Conservation (phyloP, 306 rosid genomes). For the Ceratonia siliqua region DNA sequence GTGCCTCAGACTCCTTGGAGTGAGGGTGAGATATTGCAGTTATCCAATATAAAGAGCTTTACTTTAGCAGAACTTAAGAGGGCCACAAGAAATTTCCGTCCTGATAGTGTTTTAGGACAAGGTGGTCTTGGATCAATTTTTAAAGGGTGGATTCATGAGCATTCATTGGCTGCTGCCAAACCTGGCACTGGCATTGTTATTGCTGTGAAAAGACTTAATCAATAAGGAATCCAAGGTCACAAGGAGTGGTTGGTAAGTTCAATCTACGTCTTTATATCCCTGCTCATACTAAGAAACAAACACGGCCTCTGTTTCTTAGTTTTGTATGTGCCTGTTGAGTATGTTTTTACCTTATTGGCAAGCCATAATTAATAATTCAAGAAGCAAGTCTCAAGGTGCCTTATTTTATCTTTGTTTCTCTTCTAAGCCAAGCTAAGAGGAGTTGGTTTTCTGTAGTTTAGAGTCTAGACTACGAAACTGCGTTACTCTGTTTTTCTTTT, state of each 20-base stretch:
- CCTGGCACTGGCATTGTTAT: slow-evolving; percentile 65
- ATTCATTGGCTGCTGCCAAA: slow-evolving; percentile 50
- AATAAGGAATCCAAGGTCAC: slow-evolving; percentile 59
- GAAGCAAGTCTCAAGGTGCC: background rate
- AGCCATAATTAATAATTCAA: slow-evolving; percentile 6
- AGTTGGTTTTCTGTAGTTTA: background rate
- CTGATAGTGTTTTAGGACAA: slow-evolving; percentile 64
- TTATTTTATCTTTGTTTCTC: background rate
- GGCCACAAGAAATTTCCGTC: slow-evolving; percentile 79
- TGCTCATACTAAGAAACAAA: background rate
- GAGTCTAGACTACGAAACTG: background rate
- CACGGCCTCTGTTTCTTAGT: background rate
- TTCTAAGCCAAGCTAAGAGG: background rate
- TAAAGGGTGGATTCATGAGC: slow-evolving; percentile 75
- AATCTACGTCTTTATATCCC: background rate
- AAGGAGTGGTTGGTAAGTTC: slow-evolving; percentile 76
- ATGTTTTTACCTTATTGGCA: background rate
- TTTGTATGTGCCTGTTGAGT: background rate
- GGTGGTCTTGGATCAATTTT: slow-evolving; percentile 72
- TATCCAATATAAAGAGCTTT: slow-evolving; percentile 60
- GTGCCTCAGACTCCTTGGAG: slow-evolving; percentile 60
- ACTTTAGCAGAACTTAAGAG: slow-evolving; percentile 49
- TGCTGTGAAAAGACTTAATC: slow-evolving; percentile 72
- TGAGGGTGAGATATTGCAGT: slow-evolving; percentile 66
- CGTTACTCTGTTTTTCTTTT: slow-evolving; percentile 30